Evolutionary conservation across 345 rosid species (phyloP), one percentile per base, ranked within the genome.

Genomic region (Eutrema japonicum): DNA sequence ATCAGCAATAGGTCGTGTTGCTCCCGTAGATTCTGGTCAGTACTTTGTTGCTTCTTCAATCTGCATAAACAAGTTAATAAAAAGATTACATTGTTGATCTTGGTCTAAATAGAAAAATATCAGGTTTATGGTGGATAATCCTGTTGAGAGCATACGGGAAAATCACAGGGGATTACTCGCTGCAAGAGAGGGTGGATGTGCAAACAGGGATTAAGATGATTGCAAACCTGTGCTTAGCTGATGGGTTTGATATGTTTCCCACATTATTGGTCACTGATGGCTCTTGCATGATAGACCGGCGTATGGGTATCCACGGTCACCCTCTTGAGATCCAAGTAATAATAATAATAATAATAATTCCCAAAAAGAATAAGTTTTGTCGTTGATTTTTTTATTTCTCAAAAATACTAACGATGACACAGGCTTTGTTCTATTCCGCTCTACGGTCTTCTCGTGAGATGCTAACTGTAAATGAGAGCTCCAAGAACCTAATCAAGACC

Each of bases 51-150:
- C 55, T 41, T 65, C 43, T 40, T 50, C 41, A 33, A 16, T 63
- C 52, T 70, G 30, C 30, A 38, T 22, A 5, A 35, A 56, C 10
- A 47, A 30, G 48, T 36, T 57, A 47, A 3, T 3, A 58, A 42
- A 42, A 0, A n/a, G 33, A 32, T 10, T 32, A 29, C 5, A 29
- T 6, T 29, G 18, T 53, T 53, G 58, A 29, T 29, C 7, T 5
- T 55, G 32, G 57, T 76, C 60, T 76, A 56, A 72, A 22, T 68
- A 74, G 68, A 67, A 49, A 41, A 0, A 56, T 70, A 18, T 64
- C 74, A 94, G 97, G 98, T 77, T 57, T 94, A 67, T 94, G 98
- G 97, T 94, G 98, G 98, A 91, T 94, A 66, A 89, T 94, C 74
- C 80, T 94, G 59, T 76, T 89, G 74, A 87, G 98, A 37, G 96